phyloP scores from a whole-genome alignment of 306 rosid genomes.

The Castanospermum australe region DNA sequence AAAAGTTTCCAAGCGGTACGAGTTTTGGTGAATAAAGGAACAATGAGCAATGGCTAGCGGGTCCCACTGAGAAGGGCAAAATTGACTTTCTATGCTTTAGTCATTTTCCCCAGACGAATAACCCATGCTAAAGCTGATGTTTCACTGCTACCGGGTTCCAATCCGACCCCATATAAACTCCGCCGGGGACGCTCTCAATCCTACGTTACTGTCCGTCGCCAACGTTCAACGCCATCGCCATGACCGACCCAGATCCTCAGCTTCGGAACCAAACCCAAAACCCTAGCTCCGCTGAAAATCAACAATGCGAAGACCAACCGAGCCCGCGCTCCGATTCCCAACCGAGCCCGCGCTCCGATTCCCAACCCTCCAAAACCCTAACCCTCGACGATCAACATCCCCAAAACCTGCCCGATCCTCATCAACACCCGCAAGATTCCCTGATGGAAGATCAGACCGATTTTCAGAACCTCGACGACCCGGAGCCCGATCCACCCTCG shows the following conservation, averaged over 20 bases:
- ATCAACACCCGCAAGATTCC: slow-evolving; percentile 11
- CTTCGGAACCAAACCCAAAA: slow-evolving; percentile 24
- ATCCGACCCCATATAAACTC: too few relatives aligned
- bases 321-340: background rate
- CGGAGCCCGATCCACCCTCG: slow-evolving; percentile 32
- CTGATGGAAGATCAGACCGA: slow-evolving; percentile 2
- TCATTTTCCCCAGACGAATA: background rate
- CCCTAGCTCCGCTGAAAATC: slow-evolving; percentile 21
- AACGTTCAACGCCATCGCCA: too few relatives aligned
- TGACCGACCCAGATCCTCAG: slow-evolving; percentile 21
- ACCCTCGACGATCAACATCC: slow-evolving; percentile 20
- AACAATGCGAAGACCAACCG: slow-evolving; percentile 14
- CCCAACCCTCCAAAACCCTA: slow-evolving; percentile 45
- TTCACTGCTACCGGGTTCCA: too few relatives aligned
- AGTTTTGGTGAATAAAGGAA: too few relatives aligned
- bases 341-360: slow-evolving; percentile 14
- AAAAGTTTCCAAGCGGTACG: too few relatives aligned
- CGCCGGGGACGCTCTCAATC: background rate
- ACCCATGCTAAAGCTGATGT: too few relatives aligned
- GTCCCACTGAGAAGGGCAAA: background rate
- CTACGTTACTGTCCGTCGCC: too few relatives aligned
- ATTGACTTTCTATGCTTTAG: background rate
- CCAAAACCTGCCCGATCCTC: slow-evolving; percentile 4
- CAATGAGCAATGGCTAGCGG: background rate
- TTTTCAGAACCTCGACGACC: slow-evolving; percentile 18